These are phyloP conservation scores for Sporothrix inflata DNA, from an alignment of 2,329 filamentous ascomycete genomes.

Conservation along the genomic window DNA sequence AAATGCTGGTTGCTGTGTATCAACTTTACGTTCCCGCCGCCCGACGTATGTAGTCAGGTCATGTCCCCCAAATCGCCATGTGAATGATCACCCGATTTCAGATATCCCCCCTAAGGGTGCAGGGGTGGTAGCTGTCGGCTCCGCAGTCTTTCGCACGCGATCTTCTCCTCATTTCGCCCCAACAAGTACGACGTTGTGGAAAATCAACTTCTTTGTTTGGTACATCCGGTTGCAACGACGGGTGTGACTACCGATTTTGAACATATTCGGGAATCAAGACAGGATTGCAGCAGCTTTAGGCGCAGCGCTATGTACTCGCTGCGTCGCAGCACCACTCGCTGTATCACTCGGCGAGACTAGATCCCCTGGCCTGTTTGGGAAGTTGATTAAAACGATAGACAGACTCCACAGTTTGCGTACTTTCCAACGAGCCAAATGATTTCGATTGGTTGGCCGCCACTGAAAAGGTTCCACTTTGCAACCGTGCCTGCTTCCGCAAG, in stretches of 20 bases:
- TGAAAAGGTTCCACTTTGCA: background rate
- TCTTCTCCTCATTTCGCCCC: too few relatives aligned
- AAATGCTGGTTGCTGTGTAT: too few relatives aligned
- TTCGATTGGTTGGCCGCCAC: background rate
- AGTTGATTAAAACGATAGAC: background rate
- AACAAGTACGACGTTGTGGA: too few relatives aligned
- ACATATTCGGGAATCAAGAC: background rate
- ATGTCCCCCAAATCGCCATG: too few relatives aligned
- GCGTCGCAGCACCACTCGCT: constrained; percentile 15
- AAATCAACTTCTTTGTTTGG: too few relatives aligned
- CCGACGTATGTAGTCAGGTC: too few relatives aligned
- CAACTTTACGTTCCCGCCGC: too few relatives aligned
- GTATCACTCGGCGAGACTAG: constrained; percentile 14
- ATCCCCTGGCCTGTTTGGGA: background rate
- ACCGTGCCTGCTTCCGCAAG: background rate
- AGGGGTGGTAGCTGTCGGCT: too few relatives aligned
- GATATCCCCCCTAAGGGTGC: too few relatives aligned
- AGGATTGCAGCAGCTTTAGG: background rate
- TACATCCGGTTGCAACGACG: background rate
- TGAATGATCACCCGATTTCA: too few relatives aligned
- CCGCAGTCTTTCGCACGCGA: too few relatives aligned
- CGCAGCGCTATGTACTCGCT: background rate
- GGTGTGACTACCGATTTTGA: too few relatives aligned
- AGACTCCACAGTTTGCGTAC: background rate
- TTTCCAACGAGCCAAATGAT: background rate